These are phyloP conservation scores for Sindora glabra DNA, from an alignment of 306 rosid genomes.

Conservation along the genomic window DNA sequence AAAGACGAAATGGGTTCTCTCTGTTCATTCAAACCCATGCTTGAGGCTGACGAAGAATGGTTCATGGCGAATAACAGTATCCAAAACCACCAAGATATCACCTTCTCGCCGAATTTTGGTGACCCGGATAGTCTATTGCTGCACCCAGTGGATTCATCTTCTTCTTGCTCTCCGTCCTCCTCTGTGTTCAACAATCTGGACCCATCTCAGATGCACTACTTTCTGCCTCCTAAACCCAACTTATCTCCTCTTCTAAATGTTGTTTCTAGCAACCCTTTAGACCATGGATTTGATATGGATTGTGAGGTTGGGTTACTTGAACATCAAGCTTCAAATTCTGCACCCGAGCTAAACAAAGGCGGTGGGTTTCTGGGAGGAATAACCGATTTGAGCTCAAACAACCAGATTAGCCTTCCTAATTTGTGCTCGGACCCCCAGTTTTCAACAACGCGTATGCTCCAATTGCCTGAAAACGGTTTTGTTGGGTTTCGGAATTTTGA, in stretches of 20 bases:
- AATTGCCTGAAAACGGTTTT: slow-evolving; percentile 16
- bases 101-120: slow-evolving; percentile 35
- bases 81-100: slow-evolving; percentile 25
- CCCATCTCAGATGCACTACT: slow-evolving; percentile 56
- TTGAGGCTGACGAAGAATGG: slow-evolving; percentile 62
- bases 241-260: slow-evolving; percentile 43
- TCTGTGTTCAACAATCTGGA: slow-evolving; percentile 50
- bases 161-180: slow-evolving; percentile 67
- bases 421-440: slow-evolving; percentile 24
- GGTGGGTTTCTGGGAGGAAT: slow-evolving; percentile 18
- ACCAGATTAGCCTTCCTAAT: slow-evolving; percentile 28
- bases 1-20: slow-evolving; percentile 38
- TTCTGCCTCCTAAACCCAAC: slow-evolving; percentile 47
- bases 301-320: slow-evolving; percentile 45
- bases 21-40: slow-evolving; percentile 58
- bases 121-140: slow-evolving; percentile 37
- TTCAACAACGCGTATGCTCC: slow-evolving; percentile 10
- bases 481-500: slow-evolving; percentile 40
- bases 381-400: slow-evolving; percentile 24
- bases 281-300: slow-evolving; percentile 42
- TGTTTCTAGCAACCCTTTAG: slow-evolving; percentile 30
- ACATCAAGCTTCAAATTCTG: slow-evolving; percentile 35
- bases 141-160: slow-evolving; percentile 54
- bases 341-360: slow-evolving; percentile 9
- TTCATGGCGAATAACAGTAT: slow-evolving; percentile 30